These are phyloP conservation scores for Hymenoscyphus occultus DNA, from an alignment of 2,329 filamentous ascomycete species.

Conservation along the genomic window DNA sequence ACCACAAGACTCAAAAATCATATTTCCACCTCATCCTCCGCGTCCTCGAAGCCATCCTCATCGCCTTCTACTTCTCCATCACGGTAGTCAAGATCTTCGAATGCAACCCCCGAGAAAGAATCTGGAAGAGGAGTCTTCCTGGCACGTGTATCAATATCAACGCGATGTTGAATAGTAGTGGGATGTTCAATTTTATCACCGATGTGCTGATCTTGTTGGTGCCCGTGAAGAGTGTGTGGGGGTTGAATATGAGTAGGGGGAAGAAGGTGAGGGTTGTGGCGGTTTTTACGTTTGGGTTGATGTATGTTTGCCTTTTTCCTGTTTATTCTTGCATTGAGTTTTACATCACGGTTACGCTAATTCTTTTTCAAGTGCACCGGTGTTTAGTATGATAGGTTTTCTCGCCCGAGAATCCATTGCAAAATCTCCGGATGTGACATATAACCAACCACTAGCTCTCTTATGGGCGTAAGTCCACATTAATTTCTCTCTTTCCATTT, in stretches of 20 bases:
- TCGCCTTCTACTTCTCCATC: background rate
- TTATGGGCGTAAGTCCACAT: background rate
- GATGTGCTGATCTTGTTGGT: slow-evolving; percentile 7
- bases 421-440: background rate
- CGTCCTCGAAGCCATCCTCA: background rate
- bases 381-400: background rate
- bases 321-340: background rate
- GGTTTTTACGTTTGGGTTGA: slow-evolving; percentile 10
- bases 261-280: slow-evolving; percentile 12
- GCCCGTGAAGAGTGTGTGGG: slow-evolving; percentile 7
- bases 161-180: background rate
- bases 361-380: background rate
- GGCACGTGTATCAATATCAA: background rate
- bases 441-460: background rate
- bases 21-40: background rate
- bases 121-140: background rate
- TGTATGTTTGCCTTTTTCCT: background rate
- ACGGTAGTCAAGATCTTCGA: slow-evolving; percentile 4
- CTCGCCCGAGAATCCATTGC: background rate
- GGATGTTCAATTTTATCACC: slow-evolving; percentile 6
- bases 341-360: background rate
- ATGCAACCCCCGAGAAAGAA: background rate
- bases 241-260: slow-evolving; percentile 6
- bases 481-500: background rate
- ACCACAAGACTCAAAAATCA: background rate